Evolutionary conservation across 1,139 yeast species (phyloP).

Genomic region (Debaryomyces robertsiae): DNA sequence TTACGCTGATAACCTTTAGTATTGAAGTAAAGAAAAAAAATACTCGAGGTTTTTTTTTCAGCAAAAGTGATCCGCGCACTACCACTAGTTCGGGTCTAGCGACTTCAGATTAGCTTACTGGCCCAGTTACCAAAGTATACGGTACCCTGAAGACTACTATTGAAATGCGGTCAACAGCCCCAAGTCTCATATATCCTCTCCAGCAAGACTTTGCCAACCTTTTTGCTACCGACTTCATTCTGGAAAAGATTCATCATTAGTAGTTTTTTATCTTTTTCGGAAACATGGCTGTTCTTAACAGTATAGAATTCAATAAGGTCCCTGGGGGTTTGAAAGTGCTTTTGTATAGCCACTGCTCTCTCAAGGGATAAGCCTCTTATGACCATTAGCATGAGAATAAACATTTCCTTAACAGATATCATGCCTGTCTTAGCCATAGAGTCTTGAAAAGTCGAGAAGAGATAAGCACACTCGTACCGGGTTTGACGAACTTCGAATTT

Average conservation of each 20-base stretch:
- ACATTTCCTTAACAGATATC: conserved; percentile 76
- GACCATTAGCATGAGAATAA: conserved; percentile 74
- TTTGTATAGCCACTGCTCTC: conserved; percentile 79
- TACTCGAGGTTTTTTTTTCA: conserved; percentile 5
- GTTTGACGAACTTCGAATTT: conserved; percentile 38
- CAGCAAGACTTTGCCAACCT: conserved; percentile 61
- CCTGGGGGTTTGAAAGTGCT: conserved; percentile 63
- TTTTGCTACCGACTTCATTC: conserved; percentile 60
- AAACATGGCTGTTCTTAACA: conserved; percentile 17
- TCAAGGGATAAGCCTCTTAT: conserved; percentile 81
- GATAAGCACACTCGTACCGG: conserved; percentile 58
- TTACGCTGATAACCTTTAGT: not conserved
- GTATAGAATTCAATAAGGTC: conserved; percentile 43
- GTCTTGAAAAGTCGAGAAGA: conserved; percentile 64
- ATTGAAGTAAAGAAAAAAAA: conserved; percentile 1
- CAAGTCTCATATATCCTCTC: conserved; percentile 62
- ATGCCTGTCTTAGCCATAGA: conserved; percentile 71
- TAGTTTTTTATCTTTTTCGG: conserved; percentile 36
- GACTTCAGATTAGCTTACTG: not conserved
- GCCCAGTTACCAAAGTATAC: not conserved
- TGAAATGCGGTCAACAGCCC: conserved; percentile 36
- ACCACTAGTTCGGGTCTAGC: conserved; percentile 1
- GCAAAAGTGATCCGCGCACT: conserved; percentile 2
- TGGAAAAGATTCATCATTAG: conserved; percentile 49
- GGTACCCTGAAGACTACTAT: no score